Evolutionary conservation across 306 rosid genomes (phyloP), one percentile per base, ranked within the genome.

Genomic region (Cicer bijugum): DNA sequence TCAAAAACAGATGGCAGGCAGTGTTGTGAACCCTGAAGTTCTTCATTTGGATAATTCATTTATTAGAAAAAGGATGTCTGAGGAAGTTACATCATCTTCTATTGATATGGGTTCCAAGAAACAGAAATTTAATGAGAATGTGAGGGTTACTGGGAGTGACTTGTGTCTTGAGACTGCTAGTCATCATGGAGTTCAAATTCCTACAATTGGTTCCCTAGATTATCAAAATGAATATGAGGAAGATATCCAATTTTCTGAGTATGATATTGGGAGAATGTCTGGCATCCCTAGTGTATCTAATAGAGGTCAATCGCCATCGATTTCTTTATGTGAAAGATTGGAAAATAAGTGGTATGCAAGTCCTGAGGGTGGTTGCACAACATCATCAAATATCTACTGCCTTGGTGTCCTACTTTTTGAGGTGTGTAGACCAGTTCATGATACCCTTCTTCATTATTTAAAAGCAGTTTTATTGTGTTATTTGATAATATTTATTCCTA

Each of bases 401-500:
- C 83, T 93, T 59, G 98, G 98, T 58, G 92, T 93, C 72, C 87
- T 93, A 74, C 88, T 93, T 75, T 93, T 93, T 20, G 98, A 93
- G 98, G 98, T 93, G 67, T 35, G 90, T 68, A 71, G 58, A 69
- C 69, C 45, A 69, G 82, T 71, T 73, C 77, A 67, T 45, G 57
- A 74, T 50, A 52, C 63, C 38, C 81, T 51, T 60, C 67, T 68
- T 37, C 67, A 46, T 51, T 67, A 57, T 69, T 74, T 17, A 9
- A 19, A 76, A 57, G 78, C 77, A 20, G 11, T 62, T 82, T 78
- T 50, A 42, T 16, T 53, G 45, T 58, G 6, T 55, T 73, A 39
- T 62, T 57, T 67, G 20, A 6, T 65, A 33, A 39, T 44, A 20
- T 50, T 67, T 61, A 58, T 67, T 79, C 8, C n/a, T 12, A 44